Percentiles rank a stretch among this genome's conserved stretches.
These are phyloP conservation scores for Verticillium klebahnii DNA, from an alignment of 2,329 filamentous ascomycete genomes.

Conservation along the genomic window DNA sequence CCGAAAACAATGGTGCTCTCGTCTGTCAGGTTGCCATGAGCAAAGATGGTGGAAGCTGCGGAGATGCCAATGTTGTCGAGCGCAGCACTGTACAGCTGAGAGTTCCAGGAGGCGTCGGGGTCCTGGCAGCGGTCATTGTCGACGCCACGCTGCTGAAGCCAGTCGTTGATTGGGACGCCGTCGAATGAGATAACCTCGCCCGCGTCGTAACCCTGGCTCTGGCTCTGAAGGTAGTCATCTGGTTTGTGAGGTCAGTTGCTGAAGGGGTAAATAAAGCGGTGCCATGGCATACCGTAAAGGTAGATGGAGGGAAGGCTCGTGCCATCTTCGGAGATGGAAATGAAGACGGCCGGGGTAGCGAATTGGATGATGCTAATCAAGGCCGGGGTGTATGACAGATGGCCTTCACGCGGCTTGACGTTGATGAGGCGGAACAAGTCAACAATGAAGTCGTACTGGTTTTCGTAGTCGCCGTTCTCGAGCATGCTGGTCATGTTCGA, in stretches of 20 bases:
- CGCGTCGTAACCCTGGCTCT: conserved; percentile 1
- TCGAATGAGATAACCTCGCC: conserved; percentile 7
- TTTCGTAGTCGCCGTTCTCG: conserved; percentile 7
- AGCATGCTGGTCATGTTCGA: conserved; percentile 13
- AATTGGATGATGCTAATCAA: conserved; percentile 7
- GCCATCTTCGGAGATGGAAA: conserved; percentile 14
- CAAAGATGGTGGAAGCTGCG: not conserved
- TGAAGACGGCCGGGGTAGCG: conserved; percentile 6
- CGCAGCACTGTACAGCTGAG: conserved; percentile 7
- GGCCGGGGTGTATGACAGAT: conserved; percentile 9
- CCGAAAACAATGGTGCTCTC: conserved; percentile 10
- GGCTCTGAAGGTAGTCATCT: conserved; percentile 10
- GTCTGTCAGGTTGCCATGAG: conserved; percentile 7
- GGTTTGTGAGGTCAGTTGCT: not conserved
- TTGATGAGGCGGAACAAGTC: conserved; percentile 14
- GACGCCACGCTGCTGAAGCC: conserved; percentile 10
- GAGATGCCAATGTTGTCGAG: conserved; percentile 3
- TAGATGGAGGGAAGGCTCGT: conserved; percentile 9
- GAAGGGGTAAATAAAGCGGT: not conserved
- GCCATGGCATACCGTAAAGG: conserved; percentile 2
- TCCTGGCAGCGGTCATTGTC: conserved; percentile 12
- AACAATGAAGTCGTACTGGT: conserved; percentile 12
- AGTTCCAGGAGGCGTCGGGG: conserved; percentile 14
- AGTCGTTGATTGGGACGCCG: conserved; percentile 1
- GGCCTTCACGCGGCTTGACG: conserved; percentile 11